Evolutionary conservation across 2,329 filamentous ascomycete genomes (phyloP), one percentile per base, ranked within the genome.

Genomic region (Aspergillus neotritici): DNA sequence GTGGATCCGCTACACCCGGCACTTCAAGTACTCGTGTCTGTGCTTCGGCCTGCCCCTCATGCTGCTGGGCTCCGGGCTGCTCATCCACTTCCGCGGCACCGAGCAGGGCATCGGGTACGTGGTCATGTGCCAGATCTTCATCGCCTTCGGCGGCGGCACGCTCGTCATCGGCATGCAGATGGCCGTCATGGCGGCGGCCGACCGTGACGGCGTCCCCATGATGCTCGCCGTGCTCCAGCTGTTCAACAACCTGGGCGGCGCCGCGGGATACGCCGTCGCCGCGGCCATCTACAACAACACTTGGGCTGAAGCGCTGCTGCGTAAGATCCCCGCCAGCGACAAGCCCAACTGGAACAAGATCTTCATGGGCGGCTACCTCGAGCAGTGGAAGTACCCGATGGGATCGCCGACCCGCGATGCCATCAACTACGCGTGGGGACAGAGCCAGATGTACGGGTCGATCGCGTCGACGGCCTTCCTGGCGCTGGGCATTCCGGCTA

Each of bases 91-190:
- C 66, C 74, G 77, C 10, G 68, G 72, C 34, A 65, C 73, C 3
- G 63, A 70, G 28, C 62, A 69, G 9, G 61, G 68, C 16, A 69
- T 79, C 16, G 66, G 71, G 29, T 77, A 73, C 59, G 57, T 79
- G 7, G 61, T 79, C 44, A 73, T 78, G 70, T 75, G 72, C 46
- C 76, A 79, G 52, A 71, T 79, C 43, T 71, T 80, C 50, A 74
- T 78, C 41, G 75, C 77, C 13, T 67, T 77, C 46, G 70, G 69
- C 10, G 76, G 76, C 10, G 73, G 73, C 41, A 75, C 74, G 16
- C 66, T 79, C 9, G 71, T 79, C 21, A 71, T 79, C 47, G 69
- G 71, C 43, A 66, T 77, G 49, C 74, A 83, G 47, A 74, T 83
- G 51, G 76, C 78, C 4, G 73, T 82, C 32, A 76, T 82, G 61